phyloP scores from a whole-genome alignment of 148 eudicot species.

The Vaccinium macrocarpon region DNA sequence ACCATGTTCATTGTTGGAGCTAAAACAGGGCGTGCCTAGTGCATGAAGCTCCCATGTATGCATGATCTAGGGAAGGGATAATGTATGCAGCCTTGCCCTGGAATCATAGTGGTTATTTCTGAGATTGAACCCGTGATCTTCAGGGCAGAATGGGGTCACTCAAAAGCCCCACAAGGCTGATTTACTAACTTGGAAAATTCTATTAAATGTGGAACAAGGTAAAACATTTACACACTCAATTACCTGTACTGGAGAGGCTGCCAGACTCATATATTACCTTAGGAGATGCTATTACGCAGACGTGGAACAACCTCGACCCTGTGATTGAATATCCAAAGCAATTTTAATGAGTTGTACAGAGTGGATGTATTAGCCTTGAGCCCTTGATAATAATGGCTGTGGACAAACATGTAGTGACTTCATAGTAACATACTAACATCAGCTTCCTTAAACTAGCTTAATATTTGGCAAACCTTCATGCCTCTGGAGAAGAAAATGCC shows the following conservation, averaged over 20 bases:
- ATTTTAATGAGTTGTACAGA: not conserved
- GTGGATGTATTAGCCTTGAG: not conserved
- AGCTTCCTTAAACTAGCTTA: not conserved
- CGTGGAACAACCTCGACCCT: not conserved
- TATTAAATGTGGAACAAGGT: not conserved
- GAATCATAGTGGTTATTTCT: no score
- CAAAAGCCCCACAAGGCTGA: not conserved
- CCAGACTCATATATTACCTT: not conserved
- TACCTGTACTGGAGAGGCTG: not conserved
- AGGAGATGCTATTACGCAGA: not conserved
- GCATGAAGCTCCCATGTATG: not conserved
- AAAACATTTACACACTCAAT: not conserved
- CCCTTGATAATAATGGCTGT: not conserved
- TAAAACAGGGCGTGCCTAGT: not conserved
- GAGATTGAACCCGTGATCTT: not conserved
- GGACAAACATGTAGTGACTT: not conserved
- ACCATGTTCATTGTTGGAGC: not conserved
- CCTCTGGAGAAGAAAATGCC: not conserved
- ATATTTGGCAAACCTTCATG: not conserved
- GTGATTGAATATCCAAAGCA: constrained; percentile 5
- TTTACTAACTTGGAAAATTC: not conserved
- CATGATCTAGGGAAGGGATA: not conserved
- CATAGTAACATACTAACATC: no score
- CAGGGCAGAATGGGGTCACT: not conserved
- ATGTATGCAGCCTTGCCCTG: not conserved